phyloP scores from a whole-genome alignment of 345 rosid genomes.

The Syzygium jambos region DNA sequence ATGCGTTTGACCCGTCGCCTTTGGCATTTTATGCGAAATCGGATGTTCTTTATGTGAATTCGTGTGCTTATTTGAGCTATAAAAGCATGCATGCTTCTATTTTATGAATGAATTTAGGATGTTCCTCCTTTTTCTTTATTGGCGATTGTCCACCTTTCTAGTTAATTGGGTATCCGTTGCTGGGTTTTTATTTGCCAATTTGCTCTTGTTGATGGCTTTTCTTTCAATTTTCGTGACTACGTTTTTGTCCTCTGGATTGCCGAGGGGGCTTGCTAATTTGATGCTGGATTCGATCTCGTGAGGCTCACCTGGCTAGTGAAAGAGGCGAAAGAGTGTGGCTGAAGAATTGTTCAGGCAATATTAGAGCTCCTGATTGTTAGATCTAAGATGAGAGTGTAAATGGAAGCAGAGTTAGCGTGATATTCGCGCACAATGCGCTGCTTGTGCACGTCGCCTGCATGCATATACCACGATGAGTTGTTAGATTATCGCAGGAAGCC shows the following conservation, averaged over 20 bases:
- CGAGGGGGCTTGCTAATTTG: not conserved
- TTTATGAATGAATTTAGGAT: not conserved
- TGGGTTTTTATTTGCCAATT: not conserved
- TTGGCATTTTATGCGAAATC: not conserved
- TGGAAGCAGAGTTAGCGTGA: not conserved
- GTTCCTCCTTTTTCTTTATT: not conserved
- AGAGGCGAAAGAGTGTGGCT: not conserved
- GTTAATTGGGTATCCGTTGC: not conserved
- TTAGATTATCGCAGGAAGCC: not conserved
- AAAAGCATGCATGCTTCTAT: not conserved
- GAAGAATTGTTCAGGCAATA: not conserved
- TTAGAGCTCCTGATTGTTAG: not conserved
- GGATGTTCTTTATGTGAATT: not conserved
- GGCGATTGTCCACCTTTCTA: not conserved
- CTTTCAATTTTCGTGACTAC: not conserved
- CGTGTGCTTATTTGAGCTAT: not conserved
- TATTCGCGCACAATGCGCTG: not conserved
- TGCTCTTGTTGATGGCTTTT: not conserved
- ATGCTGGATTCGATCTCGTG: not conserved
- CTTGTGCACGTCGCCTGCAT: not conserved
- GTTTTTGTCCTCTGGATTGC: not conserved
- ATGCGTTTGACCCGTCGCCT: not conserved
- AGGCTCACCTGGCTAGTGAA: not conserved
- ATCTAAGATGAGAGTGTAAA: not conserved
- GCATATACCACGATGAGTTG: not conserved